These are phyloP conservation scores for Aspergillus carlsbadensis DNA, from an alignment of 495 filamentous ascomycete species.

Conservation along the genomic window DNA sequence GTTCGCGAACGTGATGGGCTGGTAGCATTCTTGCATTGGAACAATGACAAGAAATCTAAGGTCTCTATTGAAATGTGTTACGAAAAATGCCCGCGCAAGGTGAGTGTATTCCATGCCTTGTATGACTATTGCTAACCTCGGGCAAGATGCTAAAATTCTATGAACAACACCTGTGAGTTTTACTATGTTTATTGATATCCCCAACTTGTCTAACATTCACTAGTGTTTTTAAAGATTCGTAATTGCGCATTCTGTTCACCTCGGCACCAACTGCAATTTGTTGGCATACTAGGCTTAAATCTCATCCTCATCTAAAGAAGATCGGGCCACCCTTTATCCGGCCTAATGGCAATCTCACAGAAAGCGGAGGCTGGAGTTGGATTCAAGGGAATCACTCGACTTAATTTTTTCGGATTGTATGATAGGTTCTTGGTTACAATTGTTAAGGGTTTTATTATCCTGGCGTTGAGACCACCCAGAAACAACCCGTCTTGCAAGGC, in stretches of 20 bases:
- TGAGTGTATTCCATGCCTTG: slow-evolving; percentile 10
- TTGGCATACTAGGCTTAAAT: neutral
- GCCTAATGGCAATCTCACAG: neutral
- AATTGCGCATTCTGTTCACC: neutral
- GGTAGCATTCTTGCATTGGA: slow-evolving; percentile 57
- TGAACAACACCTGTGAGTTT: slow-evolving; percentile 44
- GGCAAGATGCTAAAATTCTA: slow-evolving; percentile 48
- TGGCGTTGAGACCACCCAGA: neutral
- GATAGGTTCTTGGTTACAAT: slow-evolving; percentile 1
- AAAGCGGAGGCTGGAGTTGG: neutral
- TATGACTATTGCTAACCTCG: slow-evolving; percentile 16
- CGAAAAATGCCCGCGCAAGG: slow-evolving; percentile 39
- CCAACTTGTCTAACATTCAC: neutral
- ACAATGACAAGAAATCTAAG: slow-evolving; percentile 44
- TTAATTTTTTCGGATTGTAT: slow-evolving; percentile 2
- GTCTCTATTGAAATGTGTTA: slow-evolving; percentile 40
- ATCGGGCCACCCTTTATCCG: neutral
- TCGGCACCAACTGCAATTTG: neutral
- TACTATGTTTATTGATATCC: neutral
- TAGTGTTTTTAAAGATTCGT: slow-evolving; percentile 41
- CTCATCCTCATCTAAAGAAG: neutral
- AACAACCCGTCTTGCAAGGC: neutral
- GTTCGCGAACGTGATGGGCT: slow-evolving; percentile 46
- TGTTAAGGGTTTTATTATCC: neutral
- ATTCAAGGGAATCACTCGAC: neutral